phyloP scores from a whole-genome alignment of 1,284 basidiomycete species.

The Papiliotrema nemorosa region DNA sequence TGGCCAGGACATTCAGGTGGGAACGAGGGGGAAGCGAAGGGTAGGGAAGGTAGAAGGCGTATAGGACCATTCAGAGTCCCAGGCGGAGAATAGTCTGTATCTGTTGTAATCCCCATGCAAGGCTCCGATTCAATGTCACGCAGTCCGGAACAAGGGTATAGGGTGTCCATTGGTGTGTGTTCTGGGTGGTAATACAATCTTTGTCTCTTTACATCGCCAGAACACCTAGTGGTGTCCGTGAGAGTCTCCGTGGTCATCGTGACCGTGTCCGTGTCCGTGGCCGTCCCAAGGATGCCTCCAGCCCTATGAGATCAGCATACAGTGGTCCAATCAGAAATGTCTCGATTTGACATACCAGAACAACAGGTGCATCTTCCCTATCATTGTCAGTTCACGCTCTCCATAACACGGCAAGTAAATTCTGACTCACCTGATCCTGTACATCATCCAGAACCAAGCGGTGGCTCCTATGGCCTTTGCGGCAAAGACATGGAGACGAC shows the following conservation, averaged over 20 bases:
- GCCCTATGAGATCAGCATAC: slow-evolving; percentile 42
- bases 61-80: not conserved
- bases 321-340: slow-evolving; percentile 1
- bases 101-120: too few species aligned
- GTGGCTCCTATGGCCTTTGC: slow-evolving; percentile 80
- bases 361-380: slow-evolving; percentile 54
- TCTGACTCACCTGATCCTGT: slow-evolving; percentile 71
- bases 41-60: not conserved
- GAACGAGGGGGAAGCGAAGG: not conserved
- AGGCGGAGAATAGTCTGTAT: not conserved
- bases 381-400: not conserved
- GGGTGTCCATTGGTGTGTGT: not conserved
- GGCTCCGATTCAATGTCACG: too few species aligned
- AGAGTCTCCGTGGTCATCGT: slow-evolving; percentile 34
- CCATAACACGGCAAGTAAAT: not conserved
- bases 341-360: slow-evolving; percentile 47
- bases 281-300: slow-evolving; percentile 55
- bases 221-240: slow-evolving; percentile 27
- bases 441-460: slow-evolving; percentile 99
- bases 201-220: too few species aligned
- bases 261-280: slow-evolving; percentile 37
- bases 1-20: slow-evolving; percentile 1
- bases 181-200: not conserved
- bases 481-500: slow-evolving; percentile 69
- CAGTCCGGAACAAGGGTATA: too few species aligned